phyloP scores from a whole-genome alignment of 768 basidiomycete genomes.

The Imleria badia region DNA sequence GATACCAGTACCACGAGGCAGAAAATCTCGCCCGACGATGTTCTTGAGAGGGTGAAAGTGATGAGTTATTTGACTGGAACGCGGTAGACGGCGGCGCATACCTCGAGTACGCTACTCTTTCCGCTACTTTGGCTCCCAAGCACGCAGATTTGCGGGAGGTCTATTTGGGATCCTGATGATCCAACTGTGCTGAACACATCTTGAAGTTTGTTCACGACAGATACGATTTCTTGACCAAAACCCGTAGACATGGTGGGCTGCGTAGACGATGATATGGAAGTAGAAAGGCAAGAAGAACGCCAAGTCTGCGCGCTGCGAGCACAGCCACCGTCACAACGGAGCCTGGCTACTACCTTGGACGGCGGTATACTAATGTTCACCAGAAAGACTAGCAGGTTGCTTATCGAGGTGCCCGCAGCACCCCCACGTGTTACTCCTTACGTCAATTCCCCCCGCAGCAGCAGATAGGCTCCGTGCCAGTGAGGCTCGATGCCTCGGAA shows the following conservation, averaged over 20 bases:
- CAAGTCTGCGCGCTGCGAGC: slow-evolving; percentile 8
- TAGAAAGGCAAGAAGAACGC: slow-evolving; percentile 13
- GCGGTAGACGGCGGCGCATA: slow-evolving; percentile 32
- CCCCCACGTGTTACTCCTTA: slow-evolving; percentile 4
- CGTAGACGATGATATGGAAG: slow-evolving; percentile 14
- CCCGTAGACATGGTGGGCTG: slow-evolving; percentile 47
- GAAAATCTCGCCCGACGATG: slow-evolving; percentile 96
- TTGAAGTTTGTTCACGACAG: slow-evolving; percentile 84
- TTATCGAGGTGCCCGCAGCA: not conserved
- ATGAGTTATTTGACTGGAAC: slow-evolving; percentile 3
- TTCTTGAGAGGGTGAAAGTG: slow-evolving; percentile 52
- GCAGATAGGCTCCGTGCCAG: no score
- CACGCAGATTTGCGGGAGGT: slow-evolving; percentile 90
- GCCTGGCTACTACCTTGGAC: no score
- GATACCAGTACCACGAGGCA: slow-evolving; percentile 98
- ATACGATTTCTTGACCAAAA: slow-evolving; percentile 80
- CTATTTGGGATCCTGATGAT: slow-evolving; percentile 73
- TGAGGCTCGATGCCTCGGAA: no score
- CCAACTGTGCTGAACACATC: slow-evolving; percentile 88
- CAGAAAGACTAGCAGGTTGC: not conserved
- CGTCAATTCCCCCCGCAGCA: not conserved
- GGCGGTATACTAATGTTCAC: no score
- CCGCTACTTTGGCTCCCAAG: slow-evolving; percentile 91
- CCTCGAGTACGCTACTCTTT: slow-evolving; percentile 92
- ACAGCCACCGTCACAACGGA: slow-evolving; percentile 26